A percentile compares a stretch with the other conserved stretches of the same genome.
phyloP scores from a whole-genome alignment of 2,329 filamentous ascomycete genomes.

The Fusarium duplospermum region DNA sequence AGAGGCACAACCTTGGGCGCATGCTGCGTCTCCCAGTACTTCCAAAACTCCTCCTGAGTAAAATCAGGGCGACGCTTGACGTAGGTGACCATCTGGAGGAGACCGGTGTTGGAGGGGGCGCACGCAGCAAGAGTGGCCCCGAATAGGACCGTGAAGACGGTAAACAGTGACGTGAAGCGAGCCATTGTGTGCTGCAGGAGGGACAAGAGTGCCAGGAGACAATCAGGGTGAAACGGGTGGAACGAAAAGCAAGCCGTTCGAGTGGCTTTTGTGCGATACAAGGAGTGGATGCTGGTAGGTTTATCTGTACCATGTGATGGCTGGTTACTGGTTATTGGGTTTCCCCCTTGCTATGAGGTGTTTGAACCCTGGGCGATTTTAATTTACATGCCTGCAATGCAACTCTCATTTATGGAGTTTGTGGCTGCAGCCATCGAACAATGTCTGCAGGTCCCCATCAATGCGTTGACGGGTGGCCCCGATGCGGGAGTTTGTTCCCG shows the following conservation, averaged over 20 bases:
- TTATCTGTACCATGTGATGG: neutral
- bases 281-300: neutral
- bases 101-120: conserved; percentile 50
- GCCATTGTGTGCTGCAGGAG: conserved; percentile 17
- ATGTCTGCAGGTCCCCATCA: neutral
- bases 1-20: conserved; percentile 45
- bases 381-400: neutral
- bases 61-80: conserved; percentile 43
- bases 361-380: neutral
- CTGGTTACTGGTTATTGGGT: neutral
- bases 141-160: conserved; percentile 5
- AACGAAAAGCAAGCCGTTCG: neutral
- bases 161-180: conserved; percentile 6
- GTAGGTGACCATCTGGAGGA: conserved; percentile 45
- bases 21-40: conserved; percentile 47
- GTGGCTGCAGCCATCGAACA: neutral
- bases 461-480: neutral
- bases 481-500: neutral
- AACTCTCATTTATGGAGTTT: neutral
- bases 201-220: neutral
- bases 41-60: conserved; percentile 44
- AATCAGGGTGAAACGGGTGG: neutral
- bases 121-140: conserved; percentile 38
- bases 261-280: neutral
- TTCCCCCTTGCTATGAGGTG: neutral